Evolutionary conservation across 2,329 filamentous ascomycete genomes (phyloP).

Genomic region (Xylariomycetidae sp.): DNA sequence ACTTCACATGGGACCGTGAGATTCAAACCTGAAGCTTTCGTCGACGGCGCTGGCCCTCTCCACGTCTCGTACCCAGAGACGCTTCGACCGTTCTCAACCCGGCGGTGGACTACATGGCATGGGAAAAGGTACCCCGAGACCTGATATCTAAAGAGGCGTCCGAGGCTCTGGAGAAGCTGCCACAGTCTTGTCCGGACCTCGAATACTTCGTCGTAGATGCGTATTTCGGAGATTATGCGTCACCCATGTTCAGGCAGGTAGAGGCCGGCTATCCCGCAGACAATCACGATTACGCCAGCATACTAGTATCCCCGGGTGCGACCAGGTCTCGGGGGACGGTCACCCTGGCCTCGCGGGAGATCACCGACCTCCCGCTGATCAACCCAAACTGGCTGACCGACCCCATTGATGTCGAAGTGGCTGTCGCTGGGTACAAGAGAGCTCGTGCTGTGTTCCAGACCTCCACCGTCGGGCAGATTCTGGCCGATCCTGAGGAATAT

Average conservation of each 20-base stretch:
- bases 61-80: slow-evolving; percentile 1
- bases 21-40: neutral
- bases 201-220: slow-evolving; percentile 1
- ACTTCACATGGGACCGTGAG: neutral
- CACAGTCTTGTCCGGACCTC: too few relatives aligned
- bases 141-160: slow-evolving; percentile 4
- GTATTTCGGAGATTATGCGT: neutral
- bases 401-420: slow-evolving; percentile 38
- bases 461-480: too few relatives aligned
- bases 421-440: slow-evolving; percentile 37
- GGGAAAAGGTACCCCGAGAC: slow-evolving; percentile 1
- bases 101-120: neutral
- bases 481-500: too few relatives aligned
- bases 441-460: too few relatives aligned
- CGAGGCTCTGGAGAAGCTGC: too few relatives aligned
- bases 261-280: neutral
- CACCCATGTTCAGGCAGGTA: neutral
- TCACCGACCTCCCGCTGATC: slow-evolving; percentile 34
- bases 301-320: neutral
- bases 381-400: slow-evolving; percentile 42
- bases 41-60: neutral
- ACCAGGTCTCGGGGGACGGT: slow-evolving; percentile 32
- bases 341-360: slow-evolving; percentile 32
- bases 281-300: neutral
- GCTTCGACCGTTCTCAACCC: slow-evolving; percentile 1